phyloP scores from a whole-genome alignment of 2,329 filamentous ascomycete species.

The Didymella glomerata region DNA sequence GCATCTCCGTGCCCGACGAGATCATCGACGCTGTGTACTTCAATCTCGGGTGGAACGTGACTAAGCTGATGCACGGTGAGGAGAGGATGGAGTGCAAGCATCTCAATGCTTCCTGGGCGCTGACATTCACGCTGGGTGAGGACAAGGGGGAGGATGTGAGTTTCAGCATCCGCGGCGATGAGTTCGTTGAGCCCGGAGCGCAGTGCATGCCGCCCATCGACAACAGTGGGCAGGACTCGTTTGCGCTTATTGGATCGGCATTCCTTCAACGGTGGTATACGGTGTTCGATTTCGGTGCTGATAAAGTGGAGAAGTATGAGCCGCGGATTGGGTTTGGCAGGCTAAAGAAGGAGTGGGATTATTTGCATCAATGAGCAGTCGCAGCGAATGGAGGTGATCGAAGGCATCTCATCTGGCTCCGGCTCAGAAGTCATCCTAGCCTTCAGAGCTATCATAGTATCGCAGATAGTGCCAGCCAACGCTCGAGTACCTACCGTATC shows the following conservation, averaged over 20 bases:
- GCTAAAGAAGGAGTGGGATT: conserved; percentile 34
- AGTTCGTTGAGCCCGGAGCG: conserved; percentile 16
- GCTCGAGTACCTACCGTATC: no score
- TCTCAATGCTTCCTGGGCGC: conserved; percentile 30
- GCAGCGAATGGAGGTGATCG: neutral
- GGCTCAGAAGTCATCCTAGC: no score
- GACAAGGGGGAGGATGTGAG: conserved; percentile 16
- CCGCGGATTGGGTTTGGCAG: conserved; percentile 30
- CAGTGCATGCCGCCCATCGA: conserved; percentile 33
- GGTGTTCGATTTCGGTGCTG: conserved; percentile 28
- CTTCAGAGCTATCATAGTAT: no score
- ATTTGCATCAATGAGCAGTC: conserved; percentile 2
- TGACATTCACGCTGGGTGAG: conserved; percentile 28
- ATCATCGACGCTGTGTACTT: conserved; percentile 27
- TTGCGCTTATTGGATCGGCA: conserved; percentile 24
- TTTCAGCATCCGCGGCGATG: conserved; percentile 27
- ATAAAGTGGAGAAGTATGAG: conserved; percentile 24
- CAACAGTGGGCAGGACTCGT: conserved; percentile 3
- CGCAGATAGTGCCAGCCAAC: no score
- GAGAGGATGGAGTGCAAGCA: conserved; percentile 29
- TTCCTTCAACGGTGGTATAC: conserved; percentile 26
- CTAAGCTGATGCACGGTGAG: conserved; percentile 20
- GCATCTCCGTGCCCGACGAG: conserved; percentile 22
- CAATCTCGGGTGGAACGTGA: conserved; percentile 32
- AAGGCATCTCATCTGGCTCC: no score